Conservation (phyloP, 2,329 filamentous ascomycete genomes). For the Monosporascus sp. region DNA sequence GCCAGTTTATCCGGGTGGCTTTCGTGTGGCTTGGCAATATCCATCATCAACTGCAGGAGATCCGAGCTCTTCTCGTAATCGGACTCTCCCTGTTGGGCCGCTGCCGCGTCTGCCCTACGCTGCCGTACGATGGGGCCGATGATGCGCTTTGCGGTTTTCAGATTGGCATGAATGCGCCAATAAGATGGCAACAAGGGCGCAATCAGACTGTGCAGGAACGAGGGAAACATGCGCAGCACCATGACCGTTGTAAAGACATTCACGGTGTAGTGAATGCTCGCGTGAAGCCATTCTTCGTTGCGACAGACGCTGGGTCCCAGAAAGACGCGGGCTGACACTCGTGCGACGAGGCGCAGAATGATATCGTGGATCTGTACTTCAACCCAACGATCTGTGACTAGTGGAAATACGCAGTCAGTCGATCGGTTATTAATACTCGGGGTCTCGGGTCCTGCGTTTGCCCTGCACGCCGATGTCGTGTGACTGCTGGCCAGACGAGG, state of each 20-base stretch:
- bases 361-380: too few species aligned
- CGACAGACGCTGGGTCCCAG: conserved; percentile 30
- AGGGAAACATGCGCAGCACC: conserved; percentile 29
- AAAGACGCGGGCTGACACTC: conserved; percentile 35
- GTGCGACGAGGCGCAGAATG: conserved; percentile 26
- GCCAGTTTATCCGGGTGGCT: neutral
- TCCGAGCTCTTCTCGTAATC: conserved; percentile 1
- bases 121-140: too few species aligned
- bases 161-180: conserved; percentile 24
- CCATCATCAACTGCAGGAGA: conserved; percentile 4
- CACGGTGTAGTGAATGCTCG: conserved; percentile 28
- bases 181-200: conserved; percentile 30
- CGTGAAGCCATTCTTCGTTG: conserved; percentile 33
- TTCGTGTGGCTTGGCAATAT: neutral
- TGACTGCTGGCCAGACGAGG: too few species aligned
- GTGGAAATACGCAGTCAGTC: too few species aligned
- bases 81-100: too few species aligned
- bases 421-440: too few species aligned
- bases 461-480: too few species aligned
- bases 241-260: conserved; percentile 28
- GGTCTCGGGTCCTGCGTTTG: too few species aligned
- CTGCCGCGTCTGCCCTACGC: too few species aligned
- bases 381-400: too few species aligned
- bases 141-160: too few species aligned
- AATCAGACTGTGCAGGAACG: conserved; percentile 26